These are phyloP conservation scores for Arabidopsis arenosa DNA, from an alignment of 345 rosid genomes.

Conservation along the genomic window DNA sequence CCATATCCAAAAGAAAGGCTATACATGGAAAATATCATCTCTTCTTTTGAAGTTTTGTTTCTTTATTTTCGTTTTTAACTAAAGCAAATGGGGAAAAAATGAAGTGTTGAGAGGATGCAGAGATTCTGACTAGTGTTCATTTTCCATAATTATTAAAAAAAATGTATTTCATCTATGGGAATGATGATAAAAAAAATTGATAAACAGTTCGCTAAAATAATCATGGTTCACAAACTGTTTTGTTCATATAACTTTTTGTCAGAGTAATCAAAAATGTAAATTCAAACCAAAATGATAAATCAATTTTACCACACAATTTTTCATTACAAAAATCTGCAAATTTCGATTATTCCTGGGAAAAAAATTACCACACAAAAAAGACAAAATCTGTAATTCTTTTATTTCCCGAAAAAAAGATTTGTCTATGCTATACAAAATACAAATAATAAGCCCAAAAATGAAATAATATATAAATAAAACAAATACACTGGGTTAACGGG, in stretches of 20 bases:
- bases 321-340: background rate
- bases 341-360: background rate
- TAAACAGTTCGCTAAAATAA: background rate
- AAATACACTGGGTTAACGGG: slow-evolving; percentile 35
- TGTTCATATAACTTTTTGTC: no score
- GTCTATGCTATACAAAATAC: background rate
- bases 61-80: background rate
- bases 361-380: background rate
- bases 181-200: background rate
- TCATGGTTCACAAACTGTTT: background rate
- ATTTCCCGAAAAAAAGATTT: background rate
- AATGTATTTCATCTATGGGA: background rate
- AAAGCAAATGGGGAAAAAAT: background rate
- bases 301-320: background rate
- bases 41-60: slow-evolving; percentile 26
- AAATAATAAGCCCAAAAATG: background rate
- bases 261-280: background rate
- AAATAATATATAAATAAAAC: background rate
- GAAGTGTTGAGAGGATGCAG: background rate
- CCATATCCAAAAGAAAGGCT: background rate
- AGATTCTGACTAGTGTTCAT: background rate
- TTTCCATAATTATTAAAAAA: background rate
- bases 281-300: slow-evolving; percentile 2
- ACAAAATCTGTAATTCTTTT: background rate
- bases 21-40: background rate